These are phyloP conservation scores for Paramyrothecium sp. DNA, from an alignment of 2,329 filamentous ascomycete genomes.

Conservation along the genomic window DNA sequence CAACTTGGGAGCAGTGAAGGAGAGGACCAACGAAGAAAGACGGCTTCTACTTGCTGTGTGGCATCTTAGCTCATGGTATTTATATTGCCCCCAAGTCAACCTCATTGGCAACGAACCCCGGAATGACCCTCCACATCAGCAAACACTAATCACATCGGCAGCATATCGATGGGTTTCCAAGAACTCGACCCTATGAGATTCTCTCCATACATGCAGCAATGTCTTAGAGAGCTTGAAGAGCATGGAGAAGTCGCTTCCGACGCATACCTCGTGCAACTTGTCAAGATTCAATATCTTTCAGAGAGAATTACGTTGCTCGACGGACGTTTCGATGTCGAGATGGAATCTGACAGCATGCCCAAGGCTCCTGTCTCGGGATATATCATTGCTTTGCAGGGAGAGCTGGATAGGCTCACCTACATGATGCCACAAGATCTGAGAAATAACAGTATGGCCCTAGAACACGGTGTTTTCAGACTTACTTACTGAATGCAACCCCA, in stretches of 20 bases:
- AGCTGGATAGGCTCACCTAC: constrained; percentile 39
- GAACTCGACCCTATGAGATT: constrained; percentile 47
- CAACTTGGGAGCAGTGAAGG: constrained; percentile 32
- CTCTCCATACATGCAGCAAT: constrained; percentile 50
- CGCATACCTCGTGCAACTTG: constrained; percentile 40
- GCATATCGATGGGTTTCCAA: not conserved
- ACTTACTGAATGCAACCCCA: not conserved
- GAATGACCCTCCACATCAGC: not conserved
- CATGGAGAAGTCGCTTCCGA: constrained; percentile 46
- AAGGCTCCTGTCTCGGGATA: not conserved
- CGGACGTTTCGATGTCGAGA: constrained; percentile 21
- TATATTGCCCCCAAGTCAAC: not conserved
- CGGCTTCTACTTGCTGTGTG: constrained; percentile 22
- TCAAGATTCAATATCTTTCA: constrained; percentile 49
- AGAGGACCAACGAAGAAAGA: constrained; percentile 49
- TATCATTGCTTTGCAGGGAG: constrained; percentile 41
- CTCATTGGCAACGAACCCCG: too few species aligned
- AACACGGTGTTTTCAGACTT: not conserved
- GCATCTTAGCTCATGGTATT: not conserved
- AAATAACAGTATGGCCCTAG: constrained; percentile 32
- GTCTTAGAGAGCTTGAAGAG: constrained; percentile 42
- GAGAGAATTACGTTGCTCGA: constrained; percentile 44
- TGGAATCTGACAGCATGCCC: constrained; percentile 11
- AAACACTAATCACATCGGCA: not conserved
- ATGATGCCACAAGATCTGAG: constrained; percentile 32